Percentiles rank a stretch among this genome's conserved stretches.
phyloP scores from a whole-genome alignment of 495 filamentous ascomycete species.

The Aspergillus avenaceus region DNA sequence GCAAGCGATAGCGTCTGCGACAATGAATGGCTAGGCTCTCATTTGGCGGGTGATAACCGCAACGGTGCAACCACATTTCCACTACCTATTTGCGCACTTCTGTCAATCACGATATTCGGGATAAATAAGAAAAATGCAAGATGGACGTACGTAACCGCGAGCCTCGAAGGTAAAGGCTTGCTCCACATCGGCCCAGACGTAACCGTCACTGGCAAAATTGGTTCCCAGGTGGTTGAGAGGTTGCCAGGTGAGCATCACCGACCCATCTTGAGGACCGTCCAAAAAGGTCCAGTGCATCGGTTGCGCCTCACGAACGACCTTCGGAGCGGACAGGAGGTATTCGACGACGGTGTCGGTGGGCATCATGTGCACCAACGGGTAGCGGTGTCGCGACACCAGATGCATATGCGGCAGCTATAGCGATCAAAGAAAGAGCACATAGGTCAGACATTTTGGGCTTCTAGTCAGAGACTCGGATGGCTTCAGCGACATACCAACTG shows the following conservation, averaged over 20 bases:
- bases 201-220: constrained; percentile 84
- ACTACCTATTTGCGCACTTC: constrained; percentile 45
- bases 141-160: constrained; percentile 66
- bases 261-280: constrained; percentile 73
- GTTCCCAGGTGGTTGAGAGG: constrained; percentile 60
- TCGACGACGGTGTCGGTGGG: constrained; percentile 67
- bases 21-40: constrained; percentile 68
- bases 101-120: constrained; percentile 4
- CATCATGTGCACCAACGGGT: constrained; percentile 61
- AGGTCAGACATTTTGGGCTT: background rate
- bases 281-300: constrained; percentile 92
- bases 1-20: constrained; percentile 79
- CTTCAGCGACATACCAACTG: constrained; percentile 49
- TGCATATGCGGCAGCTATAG: constrained; percentile 79
- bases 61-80: constrained; percentile 79
- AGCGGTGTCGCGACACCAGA: constrained; percentile 71
- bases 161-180: constrained; percentile 63
- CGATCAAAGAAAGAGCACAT: background rate
- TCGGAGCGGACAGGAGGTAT: constrained; percentile 75
- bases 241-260: constrained; percentile 83
- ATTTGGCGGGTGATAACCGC: constrained; percentile 65
- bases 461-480: constrained; percentile 1
- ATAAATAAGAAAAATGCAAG: background rate
- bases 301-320: constrained; percentile 67
- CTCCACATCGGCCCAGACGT: constrained; percentile 81